Conservation (phyloP, 768 basidiomycete genomes). For the Fomitopsis pulvina region DNA sequence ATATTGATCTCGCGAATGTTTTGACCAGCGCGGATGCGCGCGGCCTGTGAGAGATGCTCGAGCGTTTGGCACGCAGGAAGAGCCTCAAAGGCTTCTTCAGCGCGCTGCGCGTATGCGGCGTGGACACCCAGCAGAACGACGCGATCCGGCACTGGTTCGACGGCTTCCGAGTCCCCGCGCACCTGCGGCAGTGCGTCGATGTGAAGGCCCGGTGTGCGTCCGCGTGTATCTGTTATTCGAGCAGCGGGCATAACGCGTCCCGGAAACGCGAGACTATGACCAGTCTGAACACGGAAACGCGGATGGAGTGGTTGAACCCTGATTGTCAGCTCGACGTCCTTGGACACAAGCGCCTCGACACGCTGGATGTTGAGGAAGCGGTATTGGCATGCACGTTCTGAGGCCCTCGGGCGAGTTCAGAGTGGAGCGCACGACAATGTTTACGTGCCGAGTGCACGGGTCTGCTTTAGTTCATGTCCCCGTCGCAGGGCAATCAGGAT, state of each 20-base stretch:
- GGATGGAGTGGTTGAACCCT: conserved; percentile 55
- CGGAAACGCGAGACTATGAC: conserved; percentile 50
- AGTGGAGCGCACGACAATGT: conserved; percentile 59
- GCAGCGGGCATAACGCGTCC: conserved; percentile 49
- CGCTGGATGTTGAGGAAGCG: conserved; percentile 57
- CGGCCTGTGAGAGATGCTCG: conserved; percentile 32
- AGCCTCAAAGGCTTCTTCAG: conserved; percentile 44
- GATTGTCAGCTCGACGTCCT: conserved; percentile 49
- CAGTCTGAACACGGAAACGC: conserved; percentile 58
- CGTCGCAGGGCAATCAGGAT: conserved; percentile 51
- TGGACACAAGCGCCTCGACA: conserved; percentile 45
- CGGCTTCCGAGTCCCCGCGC: conserved; percentile 35
- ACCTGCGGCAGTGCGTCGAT: conserved; percentile 39
- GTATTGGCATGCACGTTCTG: conserved; percentile 36
- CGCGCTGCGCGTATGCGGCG: conserved; percentile 35
- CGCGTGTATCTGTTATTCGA: conserved; percentile 48
- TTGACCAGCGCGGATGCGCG: no score
- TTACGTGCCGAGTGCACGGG: conserved; percentile 64
- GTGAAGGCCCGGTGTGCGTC: no score
- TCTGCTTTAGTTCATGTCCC: conserved; percentile 52
- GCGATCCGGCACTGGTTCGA: conserved; percentile 50
- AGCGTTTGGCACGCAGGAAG: conserved; percentile 46
- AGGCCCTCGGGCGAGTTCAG: conserved; percentile 39
- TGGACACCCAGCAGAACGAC: conserved; percentile 45
- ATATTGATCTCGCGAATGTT: no score